Base-by-base conservation (phyloP, 169 alveolate species). In the Eimeria praecox region DNA sequence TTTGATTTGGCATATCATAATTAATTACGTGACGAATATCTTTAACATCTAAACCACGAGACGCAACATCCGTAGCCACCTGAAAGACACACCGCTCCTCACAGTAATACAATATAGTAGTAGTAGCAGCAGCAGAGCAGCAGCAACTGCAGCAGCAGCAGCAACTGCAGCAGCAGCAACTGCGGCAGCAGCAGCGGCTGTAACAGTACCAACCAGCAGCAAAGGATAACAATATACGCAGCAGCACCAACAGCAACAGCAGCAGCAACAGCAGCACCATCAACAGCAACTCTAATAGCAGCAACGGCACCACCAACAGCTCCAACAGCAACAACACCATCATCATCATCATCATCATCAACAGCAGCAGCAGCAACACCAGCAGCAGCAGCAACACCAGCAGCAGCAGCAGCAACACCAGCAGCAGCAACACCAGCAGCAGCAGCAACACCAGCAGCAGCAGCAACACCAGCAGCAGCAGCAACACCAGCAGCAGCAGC, bases 31-130 rank as follows among this genome's bases (percentile, higher is more conserved):
- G 98, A 94, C 98, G 98, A 90, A 99, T 98, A 91, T 99, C 99
- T 88, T 99, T 99, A 73, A 99, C 99, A 96, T 99, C 99, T 82
- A 99, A 97, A 38, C 99, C 99, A 91, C 99, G 98, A 54, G 99
- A 98, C 24, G 99, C 99, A 9, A 99, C 99, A 96, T 99, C 99
- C 0, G 99, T 99, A n/a, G 99, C 99, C 66, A 99, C 88, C 88
- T 78, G 87, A 24, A 77, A n/a, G n/a, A n/a, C n/a, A n/a, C n/a
- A n/a, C n/a, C n/a, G n/a, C n/a, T n/a, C n/a, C n/a, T 30, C 6
- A 14, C 46, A 35, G 54, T 20, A 35, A 40, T 30, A 24, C 24
- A 2, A 77, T 5, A 4, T 24, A 77, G 16, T 30, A 33, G 54
- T 40, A 77, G 46, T 24, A 6, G 14, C 14, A 52, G 14, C 8